phyloP scores from a whole-genome alignment of 2,329 filamentous ascomycete species.

The Hypoxylon sp. region DNA sequence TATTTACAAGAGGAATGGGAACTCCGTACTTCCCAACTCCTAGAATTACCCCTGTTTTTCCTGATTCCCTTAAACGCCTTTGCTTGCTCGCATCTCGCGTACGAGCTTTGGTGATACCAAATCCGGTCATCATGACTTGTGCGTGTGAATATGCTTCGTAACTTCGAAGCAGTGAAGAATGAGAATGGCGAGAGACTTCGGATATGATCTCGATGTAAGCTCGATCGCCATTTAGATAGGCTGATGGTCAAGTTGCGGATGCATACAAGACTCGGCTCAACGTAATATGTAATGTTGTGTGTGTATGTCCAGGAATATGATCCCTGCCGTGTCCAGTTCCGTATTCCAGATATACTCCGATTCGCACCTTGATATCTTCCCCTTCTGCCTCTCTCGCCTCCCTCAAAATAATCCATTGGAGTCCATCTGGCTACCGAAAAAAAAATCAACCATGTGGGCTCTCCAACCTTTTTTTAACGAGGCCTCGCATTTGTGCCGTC shows the following conservation, averaged over 20 bases:
- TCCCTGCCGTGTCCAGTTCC: slow-evolving; percentile 30
- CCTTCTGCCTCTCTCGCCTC: slow-evolving; percentile 24
- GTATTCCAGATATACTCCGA: slow-evolving; percentile 32
- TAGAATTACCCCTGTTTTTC: slow-evolving; percentile 33
- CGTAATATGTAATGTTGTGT: slow-evolving; percentile 11
- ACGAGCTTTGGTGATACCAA: slow-evolving; percentile 25
- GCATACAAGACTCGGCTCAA: slow-evolving; percentile 12
- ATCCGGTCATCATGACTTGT: slow-evolving; percentile 31
- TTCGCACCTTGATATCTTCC: slow-evolving; percentile 23
- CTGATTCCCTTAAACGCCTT: slow-evolving; percentile 41
- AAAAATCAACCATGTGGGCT: slow-evolving; percentile 36
- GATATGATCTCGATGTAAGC: slow-evolving; percentile 13
- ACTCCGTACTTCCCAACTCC: slow-evolving; percentile 17
- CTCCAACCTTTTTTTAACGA: slow-evolving; percentile 33
- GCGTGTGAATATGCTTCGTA: slow-evolving; percentile 20
- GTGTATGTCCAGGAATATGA: slow-evolving; percentile 14
- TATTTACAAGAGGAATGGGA: slow-evolving; percentile 35
- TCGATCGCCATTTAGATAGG: slow-evolving; percentile 20
- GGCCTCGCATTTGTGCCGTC: slow-evolving; percentile 46
- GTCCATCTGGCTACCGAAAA: slow-evolving; percentile 39
- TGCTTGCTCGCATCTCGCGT: slow-evolving; percentile 33
- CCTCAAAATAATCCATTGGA: slow-evolving; percentile 47
- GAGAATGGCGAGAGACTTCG: slow-evolving; percentile 18
- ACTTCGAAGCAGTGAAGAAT: slow-evolving; percentile 12
- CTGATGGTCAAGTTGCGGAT: slow-evolving; percentile 18